Evolutionary conservation across 2,329 filamentous ascomycete species (phyloP).

Genomic region (Ilyonectria robusta): DNA sequence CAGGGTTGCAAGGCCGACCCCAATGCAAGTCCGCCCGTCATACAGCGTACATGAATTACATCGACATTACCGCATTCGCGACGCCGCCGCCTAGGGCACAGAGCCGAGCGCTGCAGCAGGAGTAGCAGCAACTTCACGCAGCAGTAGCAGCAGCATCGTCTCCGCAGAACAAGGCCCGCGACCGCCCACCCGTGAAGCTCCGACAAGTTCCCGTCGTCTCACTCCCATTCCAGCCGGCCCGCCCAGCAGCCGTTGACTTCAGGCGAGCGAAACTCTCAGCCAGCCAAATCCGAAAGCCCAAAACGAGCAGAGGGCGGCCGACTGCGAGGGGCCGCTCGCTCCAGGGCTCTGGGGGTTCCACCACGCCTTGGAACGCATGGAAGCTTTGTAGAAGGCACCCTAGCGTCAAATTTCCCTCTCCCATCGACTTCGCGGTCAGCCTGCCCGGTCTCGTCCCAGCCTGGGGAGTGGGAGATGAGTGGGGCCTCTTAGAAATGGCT

Average conservation of each 20-base stretch:
- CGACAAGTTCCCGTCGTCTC: conserved; percentile 5
- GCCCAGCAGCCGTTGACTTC: conserved; percentile 36
- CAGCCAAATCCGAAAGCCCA: conserved; percentile 7
- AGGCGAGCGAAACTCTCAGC: conserved; percentile 36
- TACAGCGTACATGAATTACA: conserved; percentile 7
- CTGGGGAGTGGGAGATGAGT: conserved; percentile 32
- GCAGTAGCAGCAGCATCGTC: not conserved
- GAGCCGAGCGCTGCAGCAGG: not conserved
- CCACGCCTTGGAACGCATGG: conserved; percentile 45
- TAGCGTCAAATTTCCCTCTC: conserved; percentile 35
- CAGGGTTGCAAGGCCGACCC: not conserved
- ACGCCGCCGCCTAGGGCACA: not conserved
- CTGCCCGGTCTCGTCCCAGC: conserved; percentile 9
- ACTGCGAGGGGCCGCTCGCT: conserved; percentile 1
- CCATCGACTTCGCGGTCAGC: conserved; percentile 14
- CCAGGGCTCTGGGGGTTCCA: conserved; percentile 30
- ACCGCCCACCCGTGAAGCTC: conserved; percentile 11
- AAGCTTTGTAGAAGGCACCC: conserved; percentile 44
- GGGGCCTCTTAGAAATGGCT: conserved; percentile 36
- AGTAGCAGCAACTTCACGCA: not conserved
- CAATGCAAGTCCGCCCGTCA: conserved; percentile 20
- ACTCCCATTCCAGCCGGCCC: conserved; percentile 39
- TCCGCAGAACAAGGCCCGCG: not conserved
- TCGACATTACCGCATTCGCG: not conserved
- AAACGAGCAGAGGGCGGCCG: conserved; percentile 21